Conservation (phyloP, 1,284 basidiomycete genomes). For the Peniophora sp. region DNA sequence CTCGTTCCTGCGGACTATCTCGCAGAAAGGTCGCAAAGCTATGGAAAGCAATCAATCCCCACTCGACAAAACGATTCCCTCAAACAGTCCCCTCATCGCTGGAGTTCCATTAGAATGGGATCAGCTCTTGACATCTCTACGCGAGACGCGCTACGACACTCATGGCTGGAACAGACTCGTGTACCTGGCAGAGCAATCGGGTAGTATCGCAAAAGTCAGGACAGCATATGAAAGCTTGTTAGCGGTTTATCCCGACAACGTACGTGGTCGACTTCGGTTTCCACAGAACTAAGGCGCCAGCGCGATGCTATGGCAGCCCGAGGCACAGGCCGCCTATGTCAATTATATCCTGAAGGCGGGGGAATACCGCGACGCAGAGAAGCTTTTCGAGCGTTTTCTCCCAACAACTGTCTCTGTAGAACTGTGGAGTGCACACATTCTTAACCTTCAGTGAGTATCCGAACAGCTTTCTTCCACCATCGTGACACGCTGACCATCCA, state of each 20-base stretch:
- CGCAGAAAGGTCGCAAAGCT: no score
- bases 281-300: no score
- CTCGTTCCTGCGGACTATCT: no score
- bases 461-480: conserved; percentile 1
- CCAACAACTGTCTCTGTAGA: conserved; percentile 79
- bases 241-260: conserved; percentile 73
- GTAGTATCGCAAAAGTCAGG: conserved; percentile 61
- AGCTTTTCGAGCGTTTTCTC: conserved; percentile 76
- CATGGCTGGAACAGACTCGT: conserved; percentile 65
- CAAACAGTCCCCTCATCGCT: no score
- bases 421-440: conserved; percentile 81
- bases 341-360: conserved; percentile 66
- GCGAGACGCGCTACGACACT: no score
- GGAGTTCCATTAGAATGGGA: no score
- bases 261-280: no score
- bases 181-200: conserved; percentile 56
- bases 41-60: no score
- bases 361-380: conserved; percentile 65
- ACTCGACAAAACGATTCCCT: no score
- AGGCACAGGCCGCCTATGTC: conserved; percentile 76
- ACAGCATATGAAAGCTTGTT: conserved; percentile 70
- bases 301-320: conserved; percentile 50
- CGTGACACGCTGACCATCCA: neutral
- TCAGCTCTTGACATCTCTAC: no score
- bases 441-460: conserved; percentile 62